Evolutionary conservation across 371 early-diverging fungal species (phyloP).

Genomic region (Mucor irregularis): DNA sequence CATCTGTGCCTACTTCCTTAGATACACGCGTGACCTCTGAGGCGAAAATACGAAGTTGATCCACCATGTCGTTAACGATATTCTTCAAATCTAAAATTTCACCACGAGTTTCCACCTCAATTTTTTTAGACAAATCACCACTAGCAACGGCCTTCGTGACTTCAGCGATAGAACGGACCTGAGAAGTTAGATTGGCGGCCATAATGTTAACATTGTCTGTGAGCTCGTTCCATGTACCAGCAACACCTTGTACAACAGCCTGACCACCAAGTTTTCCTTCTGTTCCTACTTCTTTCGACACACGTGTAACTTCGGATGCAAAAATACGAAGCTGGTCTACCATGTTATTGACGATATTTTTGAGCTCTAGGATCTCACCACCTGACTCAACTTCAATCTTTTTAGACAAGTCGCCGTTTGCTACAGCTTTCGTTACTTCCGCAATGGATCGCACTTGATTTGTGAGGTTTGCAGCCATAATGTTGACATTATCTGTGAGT

Average conservation of each 20-base stretch:
- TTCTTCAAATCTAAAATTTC: constrained; percentile 39
- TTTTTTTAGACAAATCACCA: constrained; percentile 57
- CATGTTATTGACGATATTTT: constrained; percentile 72
- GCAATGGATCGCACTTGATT: constrained; percentile 57
- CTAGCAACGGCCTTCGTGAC: constrained; percentile 55
- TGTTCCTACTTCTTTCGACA: constrained; percentile 57
- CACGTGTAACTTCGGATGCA: constrained; percentile 47
- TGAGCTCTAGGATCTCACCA: constrained; percentile 68
- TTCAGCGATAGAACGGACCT: constrained; percentile 60
- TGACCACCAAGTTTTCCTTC: constrained; percentile 57
- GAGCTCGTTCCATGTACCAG: constrained; percentile 52
- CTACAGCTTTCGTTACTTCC: constrained; percentile 54
- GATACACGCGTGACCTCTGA: constrained; percentile 66
- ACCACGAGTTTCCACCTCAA: constrained; percentile 46
- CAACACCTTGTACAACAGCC: constrained; percentile 42
- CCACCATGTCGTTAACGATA: constrained; percentile 45
- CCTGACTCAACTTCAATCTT: constrained; percentile 65
- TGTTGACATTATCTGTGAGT: constrained; percentile 52
- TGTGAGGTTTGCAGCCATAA: constrained; percentile 49
- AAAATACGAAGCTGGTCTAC: constrained; percentile 60
- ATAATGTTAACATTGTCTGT: constrained; percentile 54
- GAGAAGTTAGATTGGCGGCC: constrained; percentile 50
- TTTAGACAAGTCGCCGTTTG: constrained; percentile 59
- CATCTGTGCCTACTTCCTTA: constrained; percentile 63
- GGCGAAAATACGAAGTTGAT: constrained; percentile 58